Percentiles rank a stretch among this genome's conserved stretches.
Conservation (phyloP, 108 stramenopile genomes). For the Pseudonitzschia pungens region DNA sequence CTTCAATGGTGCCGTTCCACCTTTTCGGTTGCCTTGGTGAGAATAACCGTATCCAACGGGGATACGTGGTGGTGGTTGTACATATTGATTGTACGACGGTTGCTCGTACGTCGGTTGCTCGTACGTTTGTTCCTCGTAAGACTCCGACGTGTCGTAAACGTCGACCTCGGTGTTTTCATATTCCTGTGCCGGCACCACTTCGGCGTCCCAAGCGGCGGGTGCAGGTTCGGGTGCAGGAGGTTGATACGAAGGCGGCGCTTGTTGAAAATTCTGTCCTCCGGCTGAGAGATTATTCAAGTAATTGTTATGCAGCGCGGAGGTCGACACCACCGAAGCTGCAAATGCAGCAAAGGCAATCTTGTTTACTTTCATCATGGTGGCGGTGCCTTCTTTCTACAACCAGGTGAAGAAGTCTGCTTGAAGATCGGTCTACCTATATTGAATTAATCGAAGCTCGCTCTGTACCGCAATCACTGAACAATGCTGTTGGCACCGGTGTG, state of each 20-base stretch:
- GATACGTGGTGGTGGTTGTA: not conserved
- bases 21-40: conserved; percentile 12
- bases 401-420: not conserved
- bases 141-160: too few species aligned
- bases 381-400: not conserved
- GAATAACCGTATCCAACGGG: conserved; percentile 5
- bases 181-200: not conserved
- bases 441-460: not conserved
- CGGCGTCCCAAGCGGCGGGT: not conserved
- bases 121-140: not conserved
- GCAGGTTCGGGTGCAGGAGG: not conserved
- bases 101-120: too few species aligned
- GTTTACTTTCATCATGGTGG: not conserved
- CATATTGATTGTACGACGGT: not conserved
- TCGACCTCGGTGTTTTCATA: not conserved
- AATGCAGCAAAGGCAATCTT: not conserved
- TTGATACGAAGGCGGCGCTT: not conserved
- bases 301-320: not conserved
- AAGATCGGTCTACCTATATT: not conserved
- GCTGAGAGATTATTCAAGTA: not conserved
- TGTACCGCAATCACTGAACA: not conserved
- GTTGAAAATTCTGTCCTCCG: not conserved
- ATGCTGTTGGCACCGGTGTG: not conserved
- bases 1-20: not conserved
- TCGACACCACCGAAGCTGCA: not conserved